These are phyloP conservation scores for Drechslera avenae DNA, from an alignment of 2,329 filamentous ascomycete genomes.

Conservation along the genomic window DNA sequence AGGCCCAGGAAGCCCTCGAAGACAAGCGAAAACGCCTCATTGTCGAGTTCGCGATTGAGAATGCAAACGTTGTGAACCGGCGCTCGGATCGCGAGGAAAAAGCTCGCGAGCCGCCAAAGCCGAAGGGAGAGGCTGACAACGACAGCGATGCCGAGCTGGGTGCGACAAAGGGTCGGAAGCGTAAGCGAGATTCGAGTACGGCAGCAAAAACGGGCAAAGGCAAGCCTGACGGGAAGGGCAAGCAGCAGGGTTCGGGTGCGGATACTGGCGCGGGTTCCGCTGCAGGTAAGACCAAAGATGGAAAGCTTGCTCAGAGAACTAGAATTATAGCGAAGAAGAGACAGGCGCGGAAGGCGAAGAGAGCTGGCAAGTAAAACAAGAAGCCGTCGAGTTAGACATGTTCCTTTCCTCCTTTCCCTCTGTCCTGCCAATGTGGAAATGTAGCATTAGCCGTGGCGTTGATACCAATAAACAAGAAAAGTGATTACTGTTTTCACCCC, in stretches of 20 bases:
- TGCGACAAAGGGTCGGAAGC: conserved; percentile 41
- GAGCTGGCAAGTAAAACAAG: conserved; percentile 56
- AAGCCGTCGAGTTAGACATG: too few relatives aligned
- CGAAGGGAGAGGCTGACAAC: conserved; percentile 23
- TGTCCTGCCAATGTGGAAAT: too few relatives aligned
- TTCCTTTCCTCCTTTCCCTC: too few relatives aligned
- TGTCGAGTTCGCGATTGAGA: conserved; percentile 97
- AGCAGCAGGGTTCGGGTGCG: conserved; percentile 26
- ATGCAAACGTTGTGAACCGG: conserved; percentile 89
- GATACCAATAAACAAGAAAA: too few relatives aligned
- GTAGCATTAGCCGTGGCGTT: too few relatives aligned
- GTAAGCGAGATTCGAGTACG: conserved; percentile 44
- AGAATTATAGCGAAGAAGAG: conserved; percentile 87
- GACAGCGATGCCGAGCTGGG: conserved; percentile 14
- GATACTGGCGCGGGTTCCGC: conserved; percentile 14
- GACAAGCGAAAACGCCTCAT: conserved; percentile 89
- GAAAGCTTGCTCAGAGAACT: conserved; percentile 65
- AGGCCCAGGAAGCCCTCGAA: conserved; percentile 52
- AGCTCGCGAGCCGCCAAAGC: conserved; percentile 52
- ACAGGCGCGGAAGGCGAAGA: conserved; percentile 67
- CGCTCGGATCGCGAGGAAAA: conserved; percentile 69
- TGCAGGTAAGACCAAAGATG: conserved; percentile 44
- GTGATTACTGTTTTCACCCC: too few relatives aligned
- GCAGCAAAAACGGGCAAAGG: conserved; percentile 17
- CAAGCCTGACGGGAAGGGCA: conserved; percentile 18